Evolutionary conservation across 495 filamentous ascomycete genomes (phyloP).

Genomic region (Elaphomyces granulatus): DNA sequence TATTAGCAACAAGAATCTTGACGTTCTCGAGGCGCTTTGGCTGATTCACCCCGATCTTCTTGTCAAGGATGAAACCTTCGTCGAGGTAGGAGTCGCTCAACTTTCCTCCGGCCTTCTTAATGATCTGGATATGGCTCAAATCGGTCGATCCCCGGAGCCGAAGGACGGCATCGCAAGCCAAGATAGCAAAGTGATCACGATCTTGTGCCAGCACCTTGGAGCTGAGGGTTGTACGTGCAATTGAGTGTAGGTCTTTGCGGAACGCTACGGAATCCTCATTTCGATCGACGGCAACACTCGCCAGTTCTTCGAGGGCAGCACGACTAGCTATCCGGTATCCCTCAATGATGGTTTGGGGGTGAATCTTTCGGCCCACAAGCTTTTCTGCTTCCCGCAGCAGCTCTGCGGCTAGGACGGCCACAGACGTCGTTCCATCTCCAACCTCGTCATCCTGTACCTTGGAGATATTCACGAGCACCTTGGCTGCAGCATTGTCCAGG

Average conservation of each 20-base stretch:
- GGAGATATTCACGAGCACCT: conserved; percentile 91
- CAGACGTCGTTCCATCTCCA: conserved; percentile 85
- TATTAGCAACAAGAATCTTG: conserved; percentile 95
- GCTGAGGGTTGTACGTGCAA: conserved; percentile 92
- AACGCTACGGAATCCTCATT: conserved; percentile 69
- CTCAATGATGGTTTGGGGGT: conserved; percentile 98
- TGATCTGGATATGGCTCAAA: conserved; percentile 95
- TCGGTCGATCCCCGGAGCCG: conserved; percentile 85
- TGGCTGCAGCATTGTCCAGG: conserved; percentile 96
- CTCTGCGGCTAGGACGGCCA: conserved; percentile 88
- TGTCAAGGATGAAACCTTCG: conserved; percentile 96
- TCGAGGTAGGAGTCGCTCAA: conserved; percentile 94
- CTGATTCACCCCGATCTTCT: conserved; percentile 97
- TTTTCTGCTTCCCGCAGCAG: conserved; percentile 92
- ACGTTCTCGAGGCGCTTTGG: conserved; percentile 94
- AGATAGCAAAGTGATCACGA: conserved; percentile 74
- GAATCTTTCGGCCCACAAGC: conserved; percentile 92
- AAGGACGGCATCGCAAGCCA: conserved; percentile 87
- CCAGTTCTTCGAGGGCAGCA: conserved; percentile 71
- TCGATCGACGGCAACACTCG: conserved; percentile 74
- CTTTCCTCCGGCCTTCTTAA: conserved; percentile 98
- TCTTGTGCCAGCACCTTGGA: conserved; percentile 96
- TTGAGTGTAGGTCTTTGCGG: conserved; percentile 75
- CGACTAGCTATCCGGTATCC: conserved; percentile 93
- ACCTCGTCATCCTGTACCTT: conserved; percentile 99